Percentiles rank a stretch among this genome's conserved stretches.
phyloP scores from a whole-genome alignment of 116 monocot genomes.

The Thalassia testudinum region DNA sequence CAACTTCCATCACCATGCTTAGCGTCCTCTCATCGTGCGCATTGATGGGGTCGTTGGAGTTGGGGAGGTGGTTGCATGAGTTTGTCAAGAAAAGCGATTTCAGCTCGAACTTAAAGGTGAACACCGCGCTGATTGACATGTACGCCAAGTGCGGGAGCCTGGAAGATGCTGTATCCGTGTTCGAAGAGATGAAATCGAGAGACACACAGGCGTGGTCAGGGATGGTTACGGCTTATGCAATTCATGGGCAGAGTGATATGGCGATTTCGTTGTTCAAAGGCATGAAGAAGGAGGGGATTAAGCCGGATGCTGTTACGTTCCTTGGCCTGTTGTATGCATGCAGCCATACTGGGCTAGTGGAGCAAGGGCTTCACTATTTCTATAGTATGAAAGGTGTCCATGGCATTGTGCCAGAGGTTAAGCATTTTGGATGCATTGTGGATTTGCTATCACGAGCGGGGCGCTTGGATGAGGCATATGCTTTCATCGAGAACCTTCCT shows the following conservation, averaged over 20 bases:
- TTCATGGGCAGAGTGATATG: constrained; percentile 44
- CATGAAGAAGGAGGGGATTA: constrained; percentile 28
- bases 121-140: constrained; percentile 76
- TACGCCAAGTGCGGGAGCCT: constrained; percentile 85
- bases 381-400: constrained; percentile 23
- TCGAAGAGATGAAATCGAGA: constrained; percentile 31
- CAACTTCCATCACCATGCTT: constrained; percentile 62
- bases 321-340: constrained; percentile 69
- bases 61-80: constrained; percentile 75
- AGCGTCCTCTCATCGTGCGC: constrained; percentile 61
- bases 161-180: constrained; percentile 46
- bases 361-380: constrained; percentile 46
- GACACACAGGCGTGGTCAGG: constrained; percentile 79
- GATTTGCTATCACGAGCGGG: constrained; percentile 62
- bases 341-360: constrained; percentile 61
- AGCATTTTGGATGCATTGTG: constrained; percentile 66
- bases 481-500: constrained; percentile 35
- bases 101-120: constrained; percentile 39
- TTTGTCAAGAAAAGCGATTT: constrained; percentile 39
- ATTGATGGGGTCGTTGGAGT: constrained; percentile 52
- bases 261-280: constrained; percentile 36
- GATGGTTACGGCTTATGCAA: constrained; percentile 60
- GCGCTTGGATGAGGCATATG: constrained; percentile 40
- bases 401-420: constrained; percentile 31
- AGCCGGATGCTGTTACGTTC: constrained; percentile 61